Base-by-base conservation (phyloP, 495 filamentous ascomycete genomes). In the Patellaria atrata region DNA sequence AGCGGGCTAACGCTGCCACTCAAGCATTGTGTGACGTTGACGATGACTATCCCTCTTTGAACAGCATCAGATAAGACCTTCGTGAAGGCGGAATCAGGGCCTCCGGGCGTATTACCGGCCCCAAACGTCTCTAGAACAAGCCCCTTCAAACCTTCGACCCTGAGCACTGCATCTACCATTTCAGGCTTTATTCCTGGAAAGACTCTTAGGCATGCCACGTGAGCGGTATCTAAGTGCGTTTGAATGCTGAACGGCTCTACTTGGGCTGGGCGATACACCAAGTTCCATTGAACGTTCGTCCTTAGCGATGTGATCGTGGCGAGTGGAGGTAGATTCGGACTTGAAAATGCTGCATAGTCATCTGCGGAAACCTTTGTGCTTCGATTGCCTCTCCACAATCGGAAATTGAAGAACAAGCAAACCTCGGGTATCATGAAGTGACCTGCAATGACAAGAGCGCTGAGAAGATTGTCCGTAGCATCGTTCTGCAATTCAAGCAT, bases 351-450 rank as follows among this genome's bases (percentile, higher is more conserved):
- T 12, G 75, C 70, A 52, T 93, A 94, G 24, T 80, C 74, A 31
- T 75, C 79, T 0, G 89, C 79, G 15, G 85, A 85, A 22, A 87
- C 70, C 57, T 97, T 97, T 37, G 82, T 93, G 2, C 77, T 68
- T 27, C 89, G 69, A 52, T 94, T 94, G 10, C 86, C 89, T 10
- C 89, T 75, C 55, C 80, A 92, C n/a, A 97, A 69, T 30, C 68
- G 80, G 59, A 91, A 78, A 55, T 89, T 81, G 65, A 97, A 97
- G 63, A 91, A 94, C 28, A 97, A 65, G 53, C 83, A 87, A 20
- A 97, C 86, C 53, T 97, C 89, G 0, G 89, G 86, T 43, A 97
- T 85, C 62, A 84, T 81, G 57, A 94, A 97, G 36, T 91, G 89
- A 29, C 86, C 87, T 5, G 89, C 89, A 40, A 97, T 81, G 50